These are phyloP conservation scores for Colletotrichum falcatum DNA, from an alignment of 2,329 filamentous ascomycete species.

Conservation along the genomic window DNA sequence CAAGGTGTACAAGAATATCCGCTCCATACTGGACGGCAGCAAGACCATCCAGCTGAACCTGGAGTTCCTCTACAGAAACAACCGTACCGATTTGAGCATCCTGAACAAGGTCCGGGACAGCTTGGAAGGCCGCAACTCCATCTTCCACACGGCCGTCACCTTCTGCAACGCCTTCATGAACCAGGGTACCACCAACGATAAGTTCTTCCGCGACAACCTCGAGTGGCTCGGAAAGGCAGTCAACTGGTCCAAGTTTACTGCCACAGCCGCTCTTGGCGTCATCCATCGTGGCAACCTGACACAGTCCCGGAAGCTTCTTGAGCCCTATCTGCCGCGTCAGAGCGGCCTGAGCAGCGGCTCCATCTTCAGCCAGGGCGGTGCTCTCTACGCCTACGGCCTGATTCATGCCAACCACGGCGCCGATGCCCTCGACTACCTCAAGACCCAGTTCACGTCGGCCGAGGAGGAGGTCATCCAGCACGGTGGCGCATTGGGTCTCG, in stretches of 20 bases:
- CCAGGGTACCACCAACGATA: constrained; percentile 96
- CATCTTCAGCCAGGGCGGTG: constrained; percentile 95
- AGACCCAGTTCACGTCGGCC: constrained; percentile 78
- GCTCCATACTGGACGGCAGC: constrained; percentile 82
- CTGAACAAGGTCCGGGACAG: constrained; percentile 97
- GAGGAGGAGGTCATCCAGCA: constrained; percentile 96
- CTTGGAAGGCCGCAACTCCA: constrained; percentile 94
- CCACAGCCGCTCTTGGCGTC: constrained; percentile 93
- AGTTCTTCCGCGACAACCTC: constrained; percentile 97
- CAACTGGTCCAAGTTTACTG: constrained; percentile 99
- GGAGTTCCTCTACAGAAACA: constrained; percentile 96
- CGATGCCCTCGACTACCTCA: constrained; percentile 85
- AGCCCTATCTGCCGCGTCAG: constrained; percentile 90
- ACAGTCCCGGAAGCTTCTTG: constrained; percentile 91
- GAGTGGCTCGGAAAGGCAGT: constrained; percentile 99
- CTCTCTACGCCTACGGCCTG: constrained; percentile 92
- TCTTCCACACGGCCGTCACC: constrained; percentile 97
- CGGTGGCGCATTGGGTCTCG: constrained; percentile 92
- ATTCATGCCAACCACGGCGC: constrained; percentile 98
- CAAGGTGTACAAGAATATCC: constrained; percentile 72
- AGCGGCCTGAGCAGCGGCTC: constrained; percentile 82
- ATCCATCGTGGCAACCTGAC: constrained; percentile 96
- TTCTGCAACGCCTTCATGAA: constrained; percentile 99
- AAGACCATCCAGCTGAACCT: constrained; percentile 95
- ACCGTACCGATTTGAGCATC: constrained; percentile 90